Evolutionary conservation across 2,329 filamentous ascomycete species (phyloP), one percentile per base, ranked within the genome.

Genomic region (Cadophora sp.): DNA sequence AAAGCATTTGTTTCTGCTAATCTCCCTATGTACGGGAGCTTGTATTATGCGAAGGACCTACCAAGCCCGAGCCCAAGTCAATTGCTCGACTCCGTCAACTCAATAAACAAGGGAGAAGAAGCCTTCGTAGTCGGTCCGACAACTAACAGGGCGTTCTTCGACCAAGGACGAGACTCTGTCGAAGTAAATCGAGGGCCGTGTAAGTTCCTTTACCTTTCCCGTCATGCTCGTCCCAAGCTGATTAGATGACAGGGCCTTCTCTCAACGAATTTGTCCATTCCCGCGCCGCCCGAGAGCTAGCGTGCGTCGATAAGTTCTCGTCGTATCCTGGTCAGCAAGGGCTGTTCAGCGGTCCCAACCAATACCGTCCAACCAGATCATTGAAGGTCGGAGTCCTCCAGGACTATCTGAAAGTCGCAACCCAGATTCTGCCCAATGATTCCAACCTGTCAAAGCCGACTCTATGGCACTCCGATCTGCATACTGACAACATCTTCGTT

Each of bases 41-140:
- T 45, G 41, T 45, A 45, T 45, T 45, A 45, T 45, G 41, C 41
- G 41, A 45, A 45, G 41, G 41, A 45, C 41, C 41, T 45, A 45
- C 41, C 41, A 13, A 45, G 13, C 41, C 41, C 41, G 41, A 13
- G 13, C 41, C 41, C 16, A 45, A 45, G 13, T 45, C 41, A 45
- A 45, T 45, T 45, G 18, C 41, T 45, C 13, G 41, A 45, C 41
- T 45, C 41, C 3, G 16, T 45, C 41, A 45, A 45, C 41, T 45
- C 18, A 16, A 45, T 13, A 45, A 13, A 45, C 41, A 45, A 45
- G 13, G 41, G 13, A 45, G 41, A 45, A n/a, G 41, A 45, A n/a
- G 41, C 41, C 41, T 45, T 45, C 41, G 41, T 45, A 45, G 41
- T 45, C 13, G 41, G 41, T 45, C 41, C 41, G 41, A 45, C 41